Percentiles rank a stretch among this genome's conserved stretches.
Evolutionary conservation across 176 grass and related monocot genomes (phyloP).

Genomic region (Echinochloa phyllopogon): DNA sequence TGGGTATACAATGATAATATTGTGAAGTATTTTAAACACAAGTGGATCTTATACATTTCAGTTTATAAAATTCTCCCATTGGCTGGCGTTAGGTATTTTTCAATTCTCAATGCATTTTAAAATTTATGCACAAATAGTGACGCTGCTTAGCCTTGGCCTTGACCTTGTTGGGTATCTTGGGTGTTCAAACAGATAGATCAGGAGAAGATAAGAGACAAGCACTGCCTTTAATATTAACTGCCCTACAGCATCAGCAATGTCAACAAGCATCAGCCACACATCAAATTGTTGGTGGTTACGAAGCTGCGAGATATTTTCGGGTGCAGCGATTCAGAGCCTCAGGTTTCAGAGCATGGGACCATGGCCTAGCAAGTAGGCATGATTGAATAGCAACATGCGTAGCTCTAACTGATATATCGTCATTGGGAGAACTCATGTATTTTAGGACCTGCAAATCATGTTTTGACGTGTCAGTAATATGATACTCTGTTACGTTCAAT

Average conservation of each 20-base stretch:
- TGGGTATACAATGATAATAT: not conserved
- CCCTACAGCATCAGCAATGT: not conserved
- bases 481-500: not conserved
- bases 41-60: not conserved
- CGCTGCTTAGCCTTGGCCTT: not conserved
- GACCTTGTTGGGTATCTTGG: not conserved
- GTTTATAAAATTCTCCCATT: not conserved
- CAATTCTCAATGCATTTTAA: not conserved
- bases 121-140: not conserved
- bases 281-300: not conserved
- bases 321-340: conserved; percentile 11
- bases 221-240: conserved; percentile 1
- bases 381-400: conserved; percentile 5
- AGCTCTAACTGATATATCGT: not conserved
- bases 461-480: not conserved
- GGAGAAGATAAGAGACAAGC: not conserved
- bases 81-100: not conserved
- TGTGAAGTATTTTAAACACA: not conserved
- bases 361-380: not conserved
- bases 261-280: not conserved
- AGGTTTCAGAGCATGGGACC: conserved; percentile 12
- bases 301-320: not conserved
- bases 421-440: no score
- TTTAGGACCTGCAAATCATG: not conserved
- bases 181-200: not conserved